Base-by-base conservation (phyloP, 768 basidiomycete genomes). In the Xerocomellus chrysenteron region DNA sequence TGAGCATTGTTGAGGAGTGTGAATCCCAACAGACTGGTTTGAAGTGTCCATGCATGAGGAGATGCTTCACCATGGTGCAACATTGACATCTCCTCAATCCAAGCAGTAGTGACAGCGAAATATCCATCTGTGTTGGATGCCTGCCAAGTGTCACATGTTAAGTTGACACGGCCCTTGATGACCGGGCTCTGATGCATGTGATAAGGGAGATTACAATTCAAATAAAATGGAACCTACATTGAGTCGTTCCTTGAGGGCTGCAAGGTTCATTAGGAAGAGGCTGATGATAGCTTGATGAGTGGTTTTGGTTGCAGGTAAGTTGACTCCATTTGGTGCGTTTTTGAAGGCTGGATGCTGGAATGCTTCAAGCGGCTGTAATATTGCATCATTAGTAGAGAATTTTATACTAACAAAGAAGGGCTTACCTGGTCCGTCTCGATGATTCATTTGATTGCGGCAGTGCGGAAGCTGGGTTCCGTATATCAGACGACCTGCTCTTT, bases 71-170 rank as follows among this genome's bases (percentile, higher is more conserved):
- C 21, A 21, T 21, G 21, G 21, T 21, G 21, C 21, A 21, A 21
- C 21, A 21, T 21, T 21, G 21, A 21, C 21, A 2, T 37, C 8
- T 37, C 37, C 8, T 21, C 26, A 9, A 44, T 9, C 43, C 43
- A 44, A 3, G 24, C 26, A 2, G 16, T 26, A 28, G 26, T 44
- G 26, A 44, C 2, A 1, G 73, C 73, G 51, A 77, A 74, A 55
- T 77, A 78, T 0, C 64, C 69, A 54, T 78, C 70, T 0, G 43
- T 52, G 51, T 76, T 77, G 1, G 35, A 52, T 0, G 78, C 78
- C 50, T 75, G 73, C 76, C 76, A 78, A 4, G 66, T 74, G 58
- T 79, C 71, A 47, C 71, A 73, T 0, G 76, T 79, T 2, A 75
- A 37, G 36, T 59, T 73, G 14, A 75, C 61, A 4, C 3, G 4